Conservation (phyloP, 306 rosid species). For the Begonia peltatifolia region DNA sequence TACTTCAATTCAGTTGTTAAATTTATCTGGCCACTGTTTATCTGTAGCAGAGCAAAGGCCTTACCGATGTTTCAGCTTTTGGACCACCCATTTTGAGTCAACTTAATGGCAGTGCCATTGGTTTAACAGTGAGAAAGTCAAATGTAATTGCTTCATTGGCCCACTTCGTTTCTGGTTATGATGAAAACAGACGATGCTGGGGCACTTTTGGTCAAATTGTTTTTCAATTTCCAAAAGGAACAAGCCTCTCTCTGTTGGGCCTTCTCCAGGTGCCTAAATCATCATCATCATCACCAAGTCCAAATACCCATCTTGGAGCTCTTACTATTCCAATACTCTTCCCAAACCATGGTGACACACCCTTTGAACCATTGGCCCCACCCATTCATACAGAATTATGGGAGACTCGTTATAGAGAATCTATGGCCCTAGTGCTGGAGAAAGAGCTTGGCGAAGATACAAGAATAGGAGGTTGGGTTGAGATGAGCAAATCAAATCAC, state of each 20-base stretch:
- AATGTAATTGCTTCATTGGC: constrained; percentile 69
- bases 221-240: constrained; percentile 47
- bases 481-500: constrained; percentile 40
- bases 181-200: constrained; percentile 23
- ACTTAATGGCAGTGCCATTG: constrained; percentile 55
- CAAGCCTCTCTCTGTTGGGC: constrained; percentile 62
- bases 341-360: constrained; percentile 10
- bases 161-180: constrained; percentile 42
- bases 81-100: constrained; percentile 73
- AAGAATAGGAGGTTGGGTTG: constrained; percentile 75
- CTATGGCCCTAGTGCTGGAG: constrained; percentile 47
- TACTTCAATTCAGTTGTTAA: background rate
- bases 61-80: constrained; percentile 42
- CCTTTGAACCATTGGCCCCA: constrained; percentile 17
- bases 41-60: constrained; percentile 46
- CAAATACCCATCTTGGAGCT: constrained; percentile 29
- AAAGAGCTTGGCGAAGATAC: constrained; percentile 49
- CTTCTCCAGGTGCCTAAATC: constrained; percentile 33
- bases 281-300: constrained; percentile 9
- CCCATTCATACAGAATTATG: background rate
- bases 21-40: background rate
- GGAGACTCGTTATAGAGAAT: constrained; percentile 23
- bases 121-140: constrained; percentile 61
- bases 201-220: constrained; percentile 60
- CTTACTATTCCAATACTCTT: constrained; percentile 33